phyloP scores from a whole-genome alignment of 2,329 filamentous ascomycete species.

The Lomentospora prolificans region DNA sequence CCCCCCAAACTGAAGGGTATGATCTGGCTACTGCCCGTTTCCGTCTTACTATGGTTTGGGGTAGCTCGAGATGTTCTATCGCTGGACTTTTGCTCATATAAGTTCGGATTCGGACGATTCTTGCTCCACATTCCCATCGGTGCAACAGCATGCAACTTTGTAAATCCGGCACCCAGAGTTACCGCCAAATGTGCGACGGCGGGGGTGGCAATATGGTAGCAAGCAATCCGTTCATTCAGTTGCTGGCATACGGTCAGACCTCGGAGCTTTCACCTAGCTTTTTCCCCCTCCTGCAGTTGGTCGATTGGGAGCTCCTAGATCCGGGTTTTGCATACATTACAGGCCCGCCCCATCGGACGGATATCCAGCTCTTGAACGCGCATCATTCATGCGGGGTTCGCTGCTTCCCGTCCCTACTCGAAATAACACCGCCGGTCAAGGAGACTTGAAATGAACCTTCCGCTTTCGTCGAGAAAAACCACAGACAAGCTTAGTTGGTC shows the following conservation, averaged over 20 bases:
- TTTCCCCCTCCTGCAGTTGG: background rate
- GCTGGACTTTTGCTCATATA: background rate
- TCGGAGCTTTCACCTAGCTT: background rate
- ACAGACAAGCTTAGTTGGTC: too few species aligned
- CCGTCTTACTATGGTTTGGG: background rate
- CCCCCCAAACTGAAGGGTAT: background rate
- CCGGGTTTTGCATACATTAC: constrained; percentile 2
- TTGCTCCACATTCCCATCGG: background rate
- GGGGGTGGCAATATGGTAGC: background rate
- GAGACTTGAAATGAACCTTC: background rate
- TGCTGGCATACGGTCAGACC: background rate
- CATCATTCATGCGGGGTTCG: background rate
- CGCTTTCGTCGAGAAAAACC: background rate
- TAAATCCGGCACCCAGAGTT: background rate
- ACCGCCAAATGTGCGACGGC: background rate
- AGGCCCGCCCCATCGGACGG: background rate
- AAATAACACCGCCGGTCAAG: background rate
- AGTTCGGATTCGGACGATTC: background rate
- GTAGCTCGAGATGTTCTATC: background rate
- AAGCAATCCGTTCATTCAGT: background rate
- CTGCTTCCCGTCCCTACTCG: background rate
- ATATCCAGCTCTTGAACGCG: background rate
- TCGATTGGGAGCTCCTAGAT: background rate
- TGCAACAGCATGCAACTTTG: background rate
- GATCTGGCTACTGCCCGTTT: background rate